Conservation (phyloP, 805 yeast genomes). For the Monosporozyma aquatica region DNA sequence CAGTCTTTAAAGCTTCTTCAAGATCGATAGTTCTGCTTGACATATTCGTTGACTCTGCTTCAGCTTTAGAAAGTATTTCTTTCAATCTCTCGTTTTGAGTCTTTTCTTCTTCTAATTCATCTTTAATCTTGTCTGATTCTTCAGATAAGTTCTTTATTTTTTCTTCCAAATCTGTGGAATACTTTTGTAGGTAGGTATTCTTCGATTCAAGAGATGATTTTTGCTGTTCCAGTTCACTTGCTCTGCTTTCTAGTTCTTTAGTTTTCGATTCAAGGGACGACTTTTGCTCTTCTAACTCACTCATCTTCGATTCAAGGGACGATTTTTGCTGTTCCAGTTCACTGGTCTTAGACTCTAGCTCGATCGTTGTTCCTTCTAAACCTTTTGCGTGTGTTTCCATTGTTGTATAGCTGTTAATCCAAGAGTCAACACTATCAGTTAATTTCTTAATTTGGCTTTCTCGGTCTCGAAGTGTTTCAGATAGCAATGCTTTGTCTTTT, state of each 20-base stretch:
- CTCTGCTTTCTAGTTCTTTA: neutral
- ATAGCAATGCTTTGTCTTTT: neutral
- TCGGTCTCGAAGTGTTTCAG: neutral
- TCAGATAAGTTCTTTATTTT: neutral
- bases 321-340: neutral
- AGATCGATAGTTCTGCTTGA: neutral
- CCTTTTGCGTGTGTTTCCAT: neutral
- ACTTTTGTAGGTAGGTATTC: neutral
- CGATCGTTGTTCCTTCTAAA: neutral
- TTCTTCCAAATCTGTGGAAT: neutral
- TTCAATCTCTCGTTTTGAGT: neutral
- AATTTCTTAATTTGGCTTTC: neutral
- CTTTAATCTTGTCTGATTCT: neutral
- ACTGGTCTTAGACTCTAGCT: neutral
- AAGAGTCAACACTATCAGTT: conserved; percentile 1
- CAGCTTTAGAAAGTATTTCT: neutral
- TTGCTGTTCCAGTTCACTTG: neutral
- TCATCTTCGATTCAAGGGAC: neutral
- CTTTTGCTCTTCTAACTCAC: neutral
- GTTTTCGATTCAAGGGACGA: neutral
- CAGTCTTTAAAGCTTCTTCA: too few relatives aligned
- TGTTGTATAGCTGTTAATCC: neutral
- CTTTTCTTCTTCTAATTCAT: conserved; percentile 2
- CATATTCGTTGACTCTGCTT: neutral
- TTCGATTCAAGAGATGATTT: neutral